Base-by-base conservation (phyloP, 768 basidiomycete species). In the button mushroom (Agaricus bisporus) region DNA sequence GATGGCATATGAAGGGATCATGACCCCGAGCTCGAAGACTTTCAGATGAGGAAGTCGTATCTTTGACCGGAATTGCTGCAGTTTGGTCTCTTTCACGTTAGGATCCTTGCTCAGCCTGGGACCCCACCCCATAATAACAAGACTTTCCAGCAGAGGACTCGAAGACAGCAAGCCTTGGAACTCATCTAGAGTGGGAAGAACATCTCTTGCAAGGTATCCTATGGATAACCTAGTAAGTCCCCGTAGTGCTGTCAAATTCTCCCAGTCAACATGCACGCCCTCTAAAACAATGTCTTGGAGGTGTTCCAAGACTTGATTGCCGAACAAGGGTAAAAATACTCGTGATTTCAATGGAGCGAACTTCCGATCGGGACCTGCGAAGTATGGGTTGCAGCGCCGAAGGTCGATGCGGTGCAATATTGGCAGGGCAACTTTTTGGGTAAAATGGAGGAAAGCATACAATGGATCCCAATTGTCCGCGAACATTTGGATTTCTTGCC, bases 401-500 rank as follows among this genome's bases (percentile, higher is more conserved):
- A 83, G 69, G 3, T 69, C 69, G 29, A 83, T 60, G 2, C 60
- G 61, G 51, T 73, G 66, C 5, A 83, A 65, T 17, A 64, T 57
- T 1, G 75, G 74, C 1, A 67, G 59, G 5, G 63, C 61, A 25
- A 71, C 63, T 8, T 62, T 49, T 10, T 61, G 64, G 4, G 76
- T 73, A 50, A 65, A 68, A 36, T 66, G 69, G 9, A 83, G 71
- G 58, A 83, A 81, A 8, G 72, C 67, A 59, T 74, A 77, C 11
- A 83, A 75, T 10, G 82, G 82, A 1, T 70, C 68, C 81, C 82
- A 85, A 4, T 79, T 84, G 57, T 84, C 82, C 1, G 79, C 73
- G 45, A 79, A 64, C n/a, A 84, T 67, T 45, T 77, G 74, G 43
- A 83, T 47, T 11, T 55, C 66, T 41, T 67, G 66, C 79, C 81